Evolutionary conservation across 345 rosid genomes (phyloP), one percentile per base, ranked within the genome.

Genomic region (Kandelia obovata): DNA sequence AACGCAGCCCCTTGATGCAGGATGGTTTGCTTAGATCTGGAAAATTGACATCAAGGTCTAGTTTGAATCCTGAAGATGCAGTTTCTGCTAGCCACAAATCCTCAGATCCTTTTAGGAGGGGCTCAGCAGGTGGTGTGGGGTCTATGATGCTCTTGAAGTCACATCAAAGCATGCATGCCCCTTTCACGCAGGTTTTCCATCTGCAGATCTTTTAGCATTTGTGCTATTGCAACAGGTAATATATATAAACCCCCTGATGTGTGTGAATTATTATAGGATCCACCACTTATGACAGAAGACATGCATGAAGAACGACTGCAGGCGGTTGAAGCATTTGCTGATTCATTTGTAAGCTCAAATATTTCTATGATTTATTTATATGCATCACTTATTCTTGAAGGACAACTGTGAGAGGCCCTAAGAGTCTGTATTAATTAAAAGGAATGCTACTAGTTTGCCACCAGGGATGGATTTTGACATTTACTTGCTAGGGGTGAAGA

Each of bases 301-400:
- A 92, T 90, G 98, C 99, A 96, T 82, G 99, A 92, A 89, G 99
- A 96, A 74, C 84, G 98, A 72, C 85, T 92, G 56, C 94, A 76
- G 74, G 92, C 97, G 62, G 94, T 95, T 59, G 94, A 95, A 79
- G 94, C 91, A 59, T 80, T 78, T 73, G 86, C 96, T 62, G 90
- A 83, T 82, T 87, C 98, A 70, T 85, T 84, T 81, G 97, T 92
- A 85, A 88, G 98, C 75, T 71, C 73, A 61, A 62, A 47, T 63
- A 57, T 55, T 62, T 64, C 23, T 56, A 56, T 56, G 4, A 9
- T 0, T 55, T 65, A 5, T 53, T 58, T 72, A 37, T 71, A 26
- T 28, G 61, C 57, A 34, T 61, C 58, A 39, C 65, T 70, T 68
- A 28, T 34, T 11, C 53, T 46, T 9, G 1, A 49, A 15, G 28